phyloP scores from a whole-genome alignment of 23 red algal species.

The Pyropia haitanensis region DNA sequence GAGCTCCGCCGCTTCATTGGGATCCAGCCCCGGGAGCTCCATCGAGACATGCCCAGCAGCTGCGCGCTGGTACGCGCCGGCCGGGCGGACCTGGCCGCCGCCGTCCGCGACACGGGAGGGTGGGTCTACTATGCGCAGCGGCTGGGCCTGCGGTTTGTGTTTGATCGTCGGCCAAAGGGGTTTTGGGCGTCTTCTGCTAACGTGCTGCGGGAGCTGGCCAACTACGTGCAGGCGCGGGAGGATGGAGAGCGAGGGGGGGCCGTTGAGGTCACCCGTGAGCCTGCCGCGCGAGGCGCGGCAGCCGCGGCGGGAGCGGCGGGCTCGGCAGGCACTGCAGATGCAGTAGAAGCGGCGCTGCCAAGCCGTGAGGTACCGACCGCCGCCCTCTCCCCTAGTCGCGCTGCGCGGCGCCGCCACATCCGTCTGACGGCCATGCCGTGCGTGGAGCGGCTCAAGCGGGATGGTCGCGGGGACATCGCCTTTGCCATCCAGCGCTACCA shows the following conservation, averaged over 20 bases:
- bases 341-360: no score
- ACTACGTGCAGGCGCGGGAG: conserved; percentile 21
- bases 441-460: conserved; percentile 53
- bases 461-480: conserved; percentile 72
- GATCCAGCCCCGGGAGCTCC: conserved; percentile 16
- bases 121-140: conserved; percentile 72
- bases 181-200: conserved; percentile 47
- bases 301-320: neutral
- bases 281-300: neutral
- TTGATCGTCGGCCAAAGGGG: conserved; percentile 26
- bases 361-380: neutral
- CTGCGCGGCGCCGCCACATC: neutral
- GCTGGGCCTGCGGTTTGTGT: conserved; percentile 25
- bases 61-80: conserved; percentile 35
- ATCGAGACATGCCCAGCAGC: conserved; percentile 54
- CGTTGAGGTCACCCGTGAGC: no score
- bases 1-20: conserved; percentile 44
- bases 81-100: conserved; percentile 56
- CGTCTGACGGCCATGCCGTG: conserved; percentile 22
- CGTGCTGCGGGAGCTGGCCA: conserved; percentile 36
- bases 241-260: neutral
- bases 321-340: neutral
- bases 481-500: conserved; percentile 79
- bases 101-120: conserved; percentile 60
- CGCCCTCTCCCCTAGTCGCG: neutral